phyloP scores from a whole-genome alignment of 257 asterid species.

The Vinca minor region DNA sequence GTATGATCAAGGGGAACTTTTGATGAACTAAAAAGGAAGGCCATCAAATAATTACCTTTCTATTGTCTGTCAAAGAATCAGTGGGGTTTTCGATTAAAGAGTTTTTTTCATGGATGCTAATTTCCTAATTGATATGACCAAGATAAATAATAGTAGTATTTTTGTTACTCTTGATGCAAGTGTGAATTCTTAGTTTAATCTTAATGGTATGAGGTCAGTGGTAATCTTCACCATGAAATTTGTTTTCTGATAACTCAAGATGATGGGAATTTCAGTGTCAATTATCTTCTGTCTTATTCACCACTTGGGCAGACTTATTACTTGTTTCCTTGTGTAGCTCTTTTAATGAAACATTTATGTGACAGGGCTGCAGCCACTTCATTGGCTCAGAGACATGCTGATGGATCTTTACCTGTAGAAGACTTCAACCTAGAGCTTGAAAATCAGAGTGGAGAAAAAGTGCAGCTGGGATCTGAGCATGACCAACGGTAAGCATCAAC shows the following conservation, averaged over 20 bases:
- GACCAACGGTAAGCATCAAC: slow-evolving; percentile 55
- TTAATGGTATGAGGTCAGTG: not conserved
- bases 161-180: not conserved
- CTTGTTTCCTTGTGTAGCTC: not conserved
- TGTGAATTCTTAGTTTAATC: not conserved
- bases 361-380: slow-evolving; percentile 71
- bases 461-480: slow-evolving; percentile 82
- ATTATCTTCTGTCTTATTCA: not conserved
- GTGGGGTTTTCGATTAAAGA: too few species aligned
- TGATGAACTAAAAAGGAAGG: too few species aligned
- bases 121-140: not conserved
- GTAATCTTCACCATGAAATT: not conserved
- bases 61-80: too few species aligned
- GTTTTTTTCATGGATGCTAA: not conserved
- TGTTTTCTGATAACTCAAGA: not conserved
- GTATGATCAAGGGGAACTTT: too few species aligned
- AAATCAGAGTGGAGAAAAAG: slow-evolving; percentile 83
- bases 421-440: slow-evolving; percentile 89
- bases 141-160: not conserved
- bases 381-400: slow-evolving; percentile 68
- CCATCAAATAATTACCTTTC: too few species aligned
- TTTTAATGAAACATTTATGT: slow-evolving; percentile 13
- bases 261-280: not conserved
- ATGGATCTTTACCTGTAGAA: slow-evolving; percentile 83
- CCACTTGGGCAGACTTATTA: not conserved